Conservation (phyloP, 768 basidiomycete species). For the Calocera viscosa region DNA sequence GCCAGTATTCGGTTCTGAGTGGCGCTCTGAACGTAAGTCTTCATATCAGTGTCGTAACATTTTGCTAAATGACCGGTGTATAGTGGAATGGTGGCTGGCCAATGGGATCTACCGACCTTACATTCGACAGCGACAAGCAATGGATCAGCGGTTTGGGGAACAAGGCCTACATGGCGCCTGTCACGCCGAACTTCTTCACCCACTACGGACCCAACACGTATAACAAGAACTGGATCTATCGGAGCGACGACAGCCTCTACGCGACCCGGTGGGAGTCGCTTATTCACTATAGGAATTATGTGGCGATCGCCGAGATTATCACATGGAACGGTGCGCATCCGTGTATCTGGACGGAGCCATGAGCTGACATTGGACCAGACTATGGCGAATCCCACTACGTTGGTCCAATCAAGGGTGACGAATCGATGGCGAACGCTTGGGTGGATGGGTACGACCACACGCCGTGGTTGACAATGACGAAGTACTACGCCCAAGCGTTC, state of each 20-base stretch:
- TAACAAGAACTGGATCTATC: constrained; percentile 31
- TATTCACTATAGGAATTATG: constrained; percentile 23
- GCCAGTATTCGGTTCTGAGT: background rate
- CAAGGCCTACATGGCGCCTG: constrained; percentile 27
- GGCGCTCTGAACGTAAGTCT: background rate
- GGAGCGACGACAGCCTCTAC: constrained; percentile 26
- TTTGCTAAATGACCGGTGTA: too few relatives aligned
- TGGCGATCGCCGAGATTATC: constrained; percentile 27
- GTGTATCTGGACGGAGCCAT: background rate
- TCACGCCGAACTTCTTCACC: constrained; percentile 29
- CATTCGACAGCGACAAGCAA: constrained; percentile 8
- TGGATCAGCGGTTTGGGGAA: constrained; percentile 25
- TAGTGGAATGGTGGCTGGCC: constrained; percentile 20
- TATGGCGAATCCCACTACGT: constrained; percentile 32
- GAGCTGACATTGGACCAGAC: constrained; percentile 12
- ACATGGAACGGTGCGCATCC: constrained; percentile 28
- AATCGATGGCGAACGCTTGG: constrained; percentile 21
- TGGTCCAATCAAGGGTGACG: constrained; percentile 23
- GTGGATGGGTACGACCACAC: constrained; percentile 20
- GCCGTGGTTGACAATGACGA: constrained; percentile 11
- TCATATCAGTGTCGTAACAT: too few relatives aligned
- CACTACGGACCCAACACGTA: constrained; percentile 24
- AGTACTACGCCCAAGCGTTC: constrained; percentile 22
- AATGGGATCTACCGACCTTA: constrained; percentile 8
- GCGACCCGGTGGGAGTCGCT: constrained; percentile 27